Base-by-base conservation (phyloP, 345 rosid species). In the Excoecaria cochinchinensis region DNA sequence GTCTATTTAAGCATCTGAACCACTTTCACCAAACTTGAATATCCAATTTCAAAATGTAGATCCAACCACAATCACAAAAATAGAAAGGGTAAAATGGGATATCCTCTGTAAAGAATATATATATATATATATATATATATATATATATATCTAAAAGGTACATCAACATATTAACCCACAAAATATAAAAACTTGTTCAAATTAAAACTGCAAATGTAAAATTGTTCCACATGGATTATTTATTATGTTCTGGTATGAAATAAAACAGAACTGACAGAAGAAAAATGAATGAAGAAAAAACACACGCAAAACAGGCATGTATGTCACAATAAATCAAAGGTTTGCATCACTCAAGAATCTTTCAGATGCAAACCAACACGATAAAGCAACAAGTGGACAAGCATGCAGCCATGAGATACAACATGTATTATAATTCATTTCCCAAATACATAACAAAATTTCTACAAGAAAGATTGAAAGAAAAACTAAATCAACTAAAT, bases 371-470 rank as follows among this genome's bases (percentile, higher is more conserved):
- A 72, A 47, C 48, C 8, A 71, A 17, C 64, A 67, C 42, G 66
- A 71, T 42, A 31, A 80, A 65, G 67, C 72, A 74, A 83, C 85
- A 85, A 77, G 77, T 75, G 83, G 71, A 72, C 71, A 78, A 64
- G 77, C 76, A 83, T 78, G 74, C 79, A 80, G 59, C 73, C 60
- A 66, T 72, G 67, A 56, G 48, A 77, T 22, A 25, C 72, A 57
- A 67, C 24, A 68, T 59, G 14, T 16, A 19, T 5, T 19, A 38
- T 9, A 22, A 72, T 38, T 21, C 21, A 6, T 14, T 52, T 17
- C 31, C 67, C 56, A 56, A 52, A 56, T 13, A 6, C 16, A 53
- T 55, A 40, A 15, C 55, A 75, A 22, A 39, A 22, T 1, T 2
- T 44, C 38, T 13, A 53, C 55, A n/a, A 44, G 7, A 51, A 74